Base-by-base conservation (phyloP, 1,284 basidiomycete species). In the Rhodofomes roseus region DNA sequence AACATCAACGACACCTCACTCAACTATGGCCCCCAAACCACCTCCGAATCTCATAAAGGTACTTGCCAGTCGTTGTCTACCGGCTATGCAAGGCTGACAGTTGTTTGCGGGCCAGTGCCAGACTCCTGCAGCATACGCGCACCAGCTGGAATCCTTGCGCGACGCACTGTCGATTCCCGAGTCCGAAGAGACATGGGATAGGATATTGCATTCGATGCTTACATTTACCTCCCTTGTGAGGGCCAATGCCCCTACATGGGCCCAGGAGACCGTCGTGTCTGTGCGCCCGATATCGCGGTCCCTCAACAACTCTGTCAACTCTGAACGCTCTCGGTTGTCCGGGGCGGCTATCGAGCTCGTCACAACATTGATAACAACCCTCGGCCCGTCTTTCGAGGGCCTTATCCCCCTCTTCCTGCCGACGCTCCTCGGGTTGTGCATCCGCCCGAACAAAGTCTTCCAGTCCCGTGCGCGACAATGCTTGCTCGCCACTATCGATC, bases 151-250 rank as follows among this genome's bases (percentile, higher is more conserved):
- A 12, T 23, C 58, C 12, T 50, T 70, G 37, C 67, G 68, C 51
- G 68, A 71, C 51, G 55, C 62, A 1, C 69, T 93, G 16, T 70
- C 74, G 50, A 74, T 84, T n/a, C 69, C 78, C 34, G 92, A 95
- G 74, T 86, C 88, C 1, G 93, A 95, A 70, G 90, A 95, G 41
- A 86, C 84, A 2, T 95, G 92, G 92, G 90, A 93, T 58, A 78
- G 75, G n/a, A 90, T 95, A 41, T 74, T 81, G 7, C 77, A 81
- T 48, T 80, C 80, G 6, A 70, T 94, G 41, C 67, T 72, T 34
- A 73, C 77, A 9, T 74, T 94, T 41, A 78, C 77, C 11, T 74
- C 74, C n/a, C 73, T 89, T n/a, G 83, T 82, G 62, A 77, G 80
- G 43, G 80, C 83, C 56, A 85, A 83, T 37, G 85, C 79, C 18